Conservation (phyloP, 2,329 filamentous ascomycete genomes). For the Sclerotinia nivalis region DNA sequence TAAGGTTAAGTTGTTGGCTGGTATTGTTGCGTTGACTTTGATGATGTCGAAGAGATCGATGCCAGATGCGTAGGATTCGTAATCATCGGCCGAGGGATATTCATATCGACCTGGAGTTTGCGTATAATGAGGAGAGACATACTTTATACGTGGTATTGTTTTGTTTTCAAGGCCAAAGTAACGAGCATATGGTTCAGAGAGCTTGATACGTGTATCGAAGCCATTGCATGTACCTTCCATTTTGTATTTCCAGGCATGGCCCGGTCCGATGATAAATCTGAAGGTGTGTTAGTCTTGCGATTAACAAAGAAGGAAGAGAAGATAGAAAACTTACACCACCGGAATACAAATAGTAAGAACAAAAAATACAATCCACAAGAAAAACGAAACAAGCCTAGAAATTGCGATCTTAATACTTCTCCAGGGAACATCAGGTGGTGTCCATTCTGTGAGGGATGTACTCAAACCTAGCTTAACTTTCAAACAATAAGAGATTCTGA, state of each 20-base stretch:
- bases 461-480: not conserved
- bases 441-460: not conserved
- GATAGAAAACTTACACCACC: not conserved
- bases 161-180: not conserved
- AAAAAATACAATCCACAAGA: not conserved
- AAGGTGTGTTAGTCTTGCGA: not conserved
- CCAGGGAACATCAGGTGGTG: not conserved
- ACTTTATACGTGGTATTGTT: not conserved
- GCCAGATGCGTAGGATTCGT: not conserved
- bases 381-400: not conserved
- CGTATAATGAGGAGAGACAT: not conserved
- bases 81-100: not conserved
- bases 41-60: constrained; percentile 2
- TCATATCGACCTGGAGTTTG: not conserved
- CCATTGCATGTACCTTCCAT: not conserved
- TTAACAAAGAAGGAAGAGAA: not conserved
- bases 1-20: not conserved
- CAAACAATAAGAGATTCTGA: not conserved
- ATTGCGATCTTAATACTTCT: not conserved
- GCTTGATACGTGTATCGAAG: constrained; percentile 7
- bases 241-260: not conserved
- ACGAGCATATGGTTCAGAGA: not conserved
- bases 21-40: not conserved
- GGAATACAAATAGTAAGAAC: not conserved
- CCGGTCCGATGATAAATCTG: not conserved